Conservation (phyloP, 2,329 filamentous ascomycete genomes). For the Hymenoscyphus salicellus region DNA sequence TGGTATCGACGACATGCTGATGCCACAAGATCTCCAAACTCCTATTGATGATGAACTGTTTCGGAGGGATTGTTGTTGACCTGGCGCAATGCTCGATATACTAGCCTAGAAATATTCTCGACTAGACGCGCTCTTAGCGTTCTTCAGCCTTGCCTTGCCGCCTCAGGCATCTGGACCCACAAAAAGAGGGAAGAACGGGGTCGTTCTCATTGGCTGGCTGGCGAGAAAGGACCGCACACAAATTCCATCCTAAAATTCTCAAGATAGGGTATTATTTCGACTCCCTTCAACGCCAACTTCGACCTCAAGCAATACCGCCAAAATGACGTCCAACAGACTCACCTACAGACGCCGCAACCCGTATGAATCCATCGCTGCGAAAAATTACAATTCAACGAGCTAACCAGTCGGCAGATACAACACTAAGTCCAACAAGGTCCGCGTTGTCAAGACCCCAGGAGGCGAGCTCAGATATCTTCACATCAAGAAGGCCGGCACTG, state of each 20-base stretch:
- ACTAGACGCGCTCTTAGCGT: background rate
- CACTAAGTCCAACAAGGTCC: constrained; percentile 95
- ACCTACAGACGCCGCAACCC: constrained; percentile 66
- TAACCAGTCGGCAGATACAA: constrained; percentile 69
- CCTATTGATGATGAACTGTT: constrained; percentile 23
- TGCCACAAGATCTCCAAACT: constrained; percentile 33
- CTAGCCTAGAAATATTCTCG: background rate
- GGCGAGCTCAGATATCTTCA: constrained; percentile 94
- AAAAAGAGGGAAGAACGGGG: no score
- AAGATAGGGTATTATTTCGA: background rate
- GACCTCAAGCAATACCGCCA: constrained; percentile 39
- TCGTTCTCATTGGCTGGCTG: no score
- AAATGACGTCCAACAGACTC: constrained; percentile 52
- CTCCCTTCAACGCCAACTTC: constrained; percentile 35
- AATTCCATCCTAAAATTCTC: background rate
- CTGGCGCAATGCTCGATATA: background rate
- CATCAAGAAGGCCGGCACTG: constrained; percentile 99
- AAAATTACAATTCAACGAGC: background rate
- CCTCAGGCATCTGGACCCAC: background rate
- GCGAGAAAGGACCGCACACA: background rate
- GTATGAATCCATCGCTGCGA: constrained; percentile 49
- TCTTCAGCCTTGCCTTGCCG: background rate
- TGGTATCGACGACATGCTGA: constrained; percentile 57
- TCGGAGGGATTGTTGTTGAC: background rate
- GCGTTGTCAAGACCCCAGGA: constrained; percentile 93